Conservation (phyloP, 1,284 basidiomycete genomes). For the Cystobasidium slooffiae region DNA sequence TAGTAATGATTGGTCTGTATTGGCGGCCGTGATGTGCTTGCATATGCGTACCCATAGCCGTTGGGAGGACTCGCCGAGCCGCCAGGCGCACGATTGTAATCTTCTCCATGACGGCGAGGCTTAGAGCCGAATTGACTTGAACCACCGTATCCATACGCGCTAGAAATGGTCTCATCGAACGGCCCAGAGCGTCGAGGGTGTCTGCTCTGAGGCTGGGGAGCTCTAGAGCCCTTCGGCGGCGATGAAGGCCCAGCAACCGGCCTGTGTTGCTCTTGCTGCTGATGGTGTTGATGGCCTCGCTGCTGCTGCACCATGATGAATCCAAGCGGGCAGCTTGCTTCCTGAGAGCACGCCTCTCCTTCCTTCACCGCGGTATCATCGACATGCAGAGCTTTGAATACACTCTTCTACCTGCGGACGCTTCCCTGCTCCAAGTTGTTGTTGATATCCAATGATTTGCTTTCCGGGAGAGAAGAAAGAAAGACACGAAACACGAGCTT, state of each 20-base stretch:
- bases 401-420: background rate
- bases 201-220: background rate
- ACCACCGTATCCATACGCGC: conserved; percentile 24
- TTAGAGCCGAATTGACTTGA: conserved; percentile 4
- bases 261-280: background rate
- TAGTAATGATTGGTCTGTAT: conserved; percentile 8
- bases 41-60: conserved; percentile 1
- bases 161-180: background rate
- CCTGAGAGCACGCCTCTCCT: too few species aligned
- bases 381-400: conserved; percentile 2
- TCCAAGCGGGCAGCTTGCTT: background rate
- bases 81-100: background rate
- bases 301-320: conserved; percentile 4
- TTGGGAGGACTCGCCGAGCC: conserved; percentile 5
- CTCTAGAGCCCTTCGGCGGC: conserved; percentile 11
- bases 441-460: too few species aligned
- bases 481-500: too few species aligned
- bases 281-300: conserved; percentile 12
- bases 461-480: too few species aligned
- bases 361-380: conserved; percentile 1
- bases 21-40: background rate
- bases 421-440: too few species aligned
- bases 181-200: conserved; percentile 3
- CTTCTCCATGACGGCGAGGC: conserved; percentile 2
- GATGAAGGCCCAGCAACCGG: conserved; percentile 23